Percentiles rank a stretch among this genome's conserved stretches.
These are phyloP conservation scores for Lippia alba DNA, from an alignment of 305 asterid genomes.

Conservation along the genomic window DNA sequence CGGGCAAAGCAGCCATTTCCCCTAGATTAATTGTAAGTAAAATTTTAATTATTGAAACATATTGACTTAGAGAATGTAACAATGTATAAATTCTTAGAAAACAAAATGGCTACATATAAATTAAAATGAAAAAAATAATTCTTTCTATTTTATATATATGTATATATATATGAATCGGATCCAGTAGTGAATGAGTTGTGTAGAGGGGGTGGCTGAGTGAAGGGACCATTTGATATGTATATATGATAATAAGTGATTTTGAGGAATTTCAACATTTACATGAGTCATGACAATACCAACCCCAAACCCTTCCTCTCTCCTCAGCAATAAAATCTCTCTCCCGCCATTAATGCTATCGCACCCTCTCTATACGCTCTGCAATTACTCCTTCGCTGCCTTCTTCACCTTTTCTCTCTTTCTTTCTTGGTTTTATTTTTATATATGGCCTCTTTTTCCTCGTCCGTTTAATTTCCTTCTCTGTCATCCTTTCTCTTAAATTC, in stretches of 20 bases:
- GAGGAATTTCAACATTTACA: constrained; percentile 35
- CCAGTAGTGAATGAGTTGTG: constrained; percentile 13
- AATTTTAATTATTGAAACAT: no score
- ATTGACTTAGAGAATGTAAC: no score
- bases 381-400: constrained; percentile 57
- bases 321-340: constrained; percentile 41
- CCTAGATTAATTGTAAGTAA: no score
- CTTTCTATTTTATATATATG: no score
- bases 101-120: background rate
- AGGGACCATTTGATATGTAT: background rate
- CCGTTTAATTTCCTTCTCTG: constrained; percentile 34
- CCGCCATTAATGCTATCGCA: constrained; percentile 68
- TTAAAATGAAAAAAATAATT: background rate
- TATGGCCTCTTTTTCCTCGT: constrained; percentile 25
- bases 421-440: background rate
- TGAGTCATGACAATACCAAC: background rate
- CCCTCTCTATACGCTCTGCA: constrained; percentile 66
- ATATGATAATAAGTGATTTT: background rate
- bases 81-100: no score
- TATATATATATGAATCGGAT: background rate
- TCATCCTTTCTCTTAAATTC: constrained; percentile 56
- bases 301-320: constrained; percentile 29
- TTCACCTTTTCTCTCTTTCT: constrained; percentile 27
- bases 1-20: no score
- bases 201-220: background rate